Conservation (phyloP, 2,329 filamentous ascomycete genomes). For the Pseudovirgaria hyperparasitica region DNA sequence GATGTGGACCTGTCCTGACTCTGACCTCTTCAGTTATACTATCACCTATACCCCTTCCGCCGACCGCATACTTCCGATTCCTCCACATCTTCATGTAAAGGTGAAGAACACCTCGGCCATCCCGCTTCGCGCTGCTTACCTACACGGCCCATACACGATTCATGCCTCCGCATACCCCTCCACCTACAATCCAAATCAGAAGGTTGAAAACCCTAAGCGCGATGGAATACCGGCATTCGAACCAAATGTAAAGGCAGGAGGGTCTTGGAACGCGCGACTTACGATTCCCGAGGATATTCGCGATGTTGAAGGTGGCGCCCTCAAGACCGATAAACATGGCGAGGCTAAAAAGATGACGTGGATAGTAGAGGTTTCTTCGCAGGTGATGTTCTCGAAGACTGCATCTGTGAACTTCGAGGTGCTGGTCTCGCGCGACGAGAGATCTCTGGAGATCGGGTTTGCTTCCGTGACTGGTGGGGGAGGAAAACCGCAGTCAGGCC, state of each 20-base stretch:
- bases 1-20: conserved; percentile 7
- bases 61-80: conserved; percentile 82
- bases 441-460: conserved; percentile 59
- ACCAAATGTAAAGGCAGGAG: conserved; percentile 90
- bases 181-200: conserved; percentile 70
- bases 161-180: conserved; percentile 77
- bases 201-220: conserved; percentile 53
- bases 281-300: conserved; percentile 68
- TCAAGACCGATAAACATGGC: conserved; percentile 16
- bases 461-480: conserved; percentile 41
- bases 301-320: conserved; percentile 41
- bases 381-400: conserved; percentile 85
- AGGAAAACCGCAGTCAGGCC: conserved; percentile 44
- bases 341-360: conserved; percentile 55
- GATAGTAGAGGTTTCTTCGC: conserved; percentile 83
- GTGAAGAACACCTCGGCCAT: conserved; percentile 88
- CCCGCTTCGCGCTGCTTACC: conserved; percentile 83
- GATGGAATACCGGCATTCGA: conserved; percentile 85
- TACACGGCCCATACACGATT: conserved; percentile 89
- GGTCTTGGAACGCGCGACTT: conserved; percentile 69
- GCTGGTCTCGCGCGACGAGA: conserved; percentile 71
- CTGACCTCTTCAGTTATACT: conserved; percentile 43
- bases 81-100: conserved; percentile 66
- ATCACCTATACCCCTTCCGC: conserved; percentile 81
- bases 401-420: conserved; percentile 83